phyloP scores from a whole-genome alignment of 129 eudicot species.

The Oenanthe sinensis region DNA sequence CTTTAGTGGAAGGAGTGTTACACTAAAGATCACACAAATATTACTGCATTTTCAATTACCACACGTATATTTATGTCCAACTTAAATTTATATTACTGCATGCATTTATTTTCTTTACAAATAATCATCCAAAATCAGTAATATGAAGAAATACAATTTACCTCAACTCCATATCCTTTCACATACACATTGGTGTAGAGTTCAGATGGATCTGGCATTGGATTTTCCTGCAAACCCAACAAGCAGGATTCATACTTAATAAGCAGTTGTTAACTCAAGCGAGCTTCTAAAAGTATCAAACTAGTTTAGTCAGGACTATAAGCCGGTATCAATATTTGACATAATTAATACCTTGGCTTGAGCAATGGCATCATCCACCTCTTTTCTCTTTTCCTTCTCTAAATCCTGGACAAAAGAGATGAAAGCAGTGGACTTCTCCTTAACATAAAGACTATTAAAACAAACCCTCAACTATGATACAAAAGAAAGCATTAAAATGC shows the following conservation, averaged over 20 bases:
- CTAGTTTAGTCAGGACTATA: neutral
- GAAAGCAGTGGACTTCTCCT: neutral
- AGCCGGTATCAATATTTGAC: neutral
- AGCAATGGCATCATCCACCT: conserved; percentile 95
- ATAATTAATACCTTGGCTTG: conserved; percentile 68
- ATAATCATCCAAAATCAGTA: neutral
- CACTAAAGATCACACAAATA: neutral
- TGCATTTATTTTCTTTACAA: neutral
- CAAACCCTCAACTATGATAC: neutral
- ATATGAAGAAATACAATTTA: conserved; percentile 17
- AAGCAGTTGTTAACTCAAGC: neutral
- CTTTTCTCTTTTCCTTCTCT: conserved; percentile 81
- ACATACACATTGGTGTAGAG: conserved; percentile 80
- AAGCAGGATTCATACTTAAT: neutral
- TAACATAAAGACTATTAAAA: neutral
- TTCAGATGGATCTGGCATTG: conserved; percentile 74
- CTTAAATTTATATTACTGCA: neutral
- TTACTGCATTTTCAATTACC: neutral
- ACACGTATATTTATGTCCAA: neutral
- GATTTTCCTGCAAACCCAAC: conserved; percentile 63
- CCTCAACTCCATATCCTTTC: conserved; percentile 88
- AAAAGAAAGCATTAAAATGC: neutral
- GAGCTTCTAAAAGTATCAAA: neutral
- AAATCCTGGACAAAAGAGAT: conserved; percentile 46
- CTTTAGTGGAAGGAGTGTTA: neutral